Evolutionary conservation across 2,329 filamentous ascomycete genomes (phyloP).

Genomic region (Huntiella abstrusa): DNA sequence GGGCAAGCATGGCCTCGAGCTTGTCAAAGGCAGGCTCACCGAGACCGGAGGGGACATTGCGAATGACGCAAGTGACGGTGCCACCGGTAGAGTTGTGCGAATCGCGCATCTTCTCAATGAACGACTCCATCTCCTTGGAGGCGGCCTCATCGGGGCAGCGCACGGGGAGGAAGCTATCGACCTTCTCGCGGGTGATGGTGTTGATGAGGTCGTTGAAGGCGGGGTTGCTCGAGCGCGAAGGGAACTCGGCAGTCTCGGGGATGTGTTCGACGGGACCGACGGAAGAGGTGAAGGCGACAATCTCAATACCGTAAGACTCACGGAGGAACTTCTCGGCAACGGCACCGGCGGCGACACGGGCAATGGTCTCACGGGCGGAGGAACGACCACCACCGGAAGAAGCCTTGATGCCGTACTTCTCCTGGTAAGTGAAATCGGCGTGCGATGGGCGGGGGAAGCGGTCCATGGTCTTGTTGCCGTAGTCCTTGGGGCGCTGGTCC

Average conservation of each 20-base stretch:
- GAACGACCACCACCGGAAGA: constrained; percentile 76
- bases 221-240: constrained; percentile 54
- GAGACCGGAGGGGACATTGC: constrained; percentile 65
- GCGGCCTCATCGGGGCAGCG: constrained; percentile 58
- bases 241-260: constrained; percentile 48
- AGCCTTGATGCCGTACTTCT: constrained; percentile 92
- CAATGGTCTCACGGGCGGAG: constrained; percentile 89
- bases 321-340: constrained; percentile 85
- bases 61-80: constrained; percentile 83
- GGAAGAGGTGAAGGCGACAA: constrained; percentile 75
- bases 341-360: constrained; percentile 74
- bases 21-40: constrained; percentile 95
- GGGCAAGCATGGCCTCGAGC: constrained; percentile 74
- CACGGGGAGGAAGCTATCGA: constrained; percentile 72
- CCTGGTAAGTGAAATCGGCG: constrained; percentile 90
- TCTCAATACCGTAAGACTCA: constrained; percentile 68
- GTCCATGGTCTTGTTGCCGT: constrained; percentile 78
- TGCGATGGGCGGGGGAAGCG: constrained; percentile 78
- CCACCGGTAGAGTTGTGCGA: constrained; percentile 78
- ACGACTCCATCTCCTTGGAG: constrained; percentile 53
- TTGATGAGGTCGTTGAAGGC: constrained; percentile 58
- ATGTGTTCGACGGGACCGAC: constrained; percentile 66
- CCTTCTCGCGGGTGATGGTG: constrained; percentile 51
- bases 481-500: constrained; percentile 84
- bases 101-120: constrained; percentile 63